Evolutionary conservation across 352 stramenopile genomes (phyloP), one percentile per base, ranked within the genome.

Genomic region (Phytophthora vignae): DNA sequence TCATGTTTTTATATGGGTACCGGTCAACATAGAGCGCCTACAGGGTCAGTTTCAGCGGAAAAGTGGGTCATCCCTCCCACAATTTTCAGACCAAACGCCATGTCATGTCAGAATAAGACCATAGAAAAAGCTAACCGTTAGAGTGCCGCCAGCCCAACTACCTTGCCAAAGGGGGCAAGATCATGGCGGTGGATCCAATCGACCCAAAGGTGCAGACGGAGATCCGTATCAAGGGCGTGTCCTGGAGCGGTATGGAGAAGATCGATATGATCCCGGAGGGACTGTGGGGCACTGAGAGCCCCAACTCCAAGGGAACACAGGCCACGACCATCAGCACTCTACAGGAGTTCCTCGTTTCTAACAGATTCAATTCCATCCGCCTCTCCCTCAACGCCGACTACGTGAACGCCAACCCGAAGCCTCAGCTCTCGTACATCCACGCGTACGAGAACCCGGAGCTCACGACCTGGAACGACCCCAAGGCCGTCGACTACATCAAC

Each of bases 201-300:
- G 71, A 86, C 40, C 31, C 69, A 12, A 74, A 71, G 2, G 65
- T 70, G 2, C 60, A 87, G 72, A 88, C 80, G 10, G 71, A 85
- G 55, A 81, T 93, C 61, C 74, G 64, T n/a, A 89, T 93, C 69
- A 85, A 87, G 40, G 85, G 85, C 46, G 83, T 93, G 4, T 29
- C 78, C 2, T 93, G 85, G 85, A 69, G 78, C 56, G 85, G 85
- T 40, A 90, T 91, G 80, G 85, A 93, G 73, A 87, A 88, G 68
- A 78, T 84, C 19, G 77, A 91, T 57, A 88, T 87, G 75, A 90
- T 92, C 64, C 83, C 81, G 3, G 77, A 88, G 29, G 84, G 85
- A 2, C 68, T 92, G 38, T 90, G 73, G 70, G 85, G 80, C 8
- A 79, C 74, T 0, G 48, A 64, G 6, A 56, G 15, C n/a, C 49